Conservation (phyloP, 768 basidiomycete genomes). For the Rhodotorula taiwanensis region DNA sequence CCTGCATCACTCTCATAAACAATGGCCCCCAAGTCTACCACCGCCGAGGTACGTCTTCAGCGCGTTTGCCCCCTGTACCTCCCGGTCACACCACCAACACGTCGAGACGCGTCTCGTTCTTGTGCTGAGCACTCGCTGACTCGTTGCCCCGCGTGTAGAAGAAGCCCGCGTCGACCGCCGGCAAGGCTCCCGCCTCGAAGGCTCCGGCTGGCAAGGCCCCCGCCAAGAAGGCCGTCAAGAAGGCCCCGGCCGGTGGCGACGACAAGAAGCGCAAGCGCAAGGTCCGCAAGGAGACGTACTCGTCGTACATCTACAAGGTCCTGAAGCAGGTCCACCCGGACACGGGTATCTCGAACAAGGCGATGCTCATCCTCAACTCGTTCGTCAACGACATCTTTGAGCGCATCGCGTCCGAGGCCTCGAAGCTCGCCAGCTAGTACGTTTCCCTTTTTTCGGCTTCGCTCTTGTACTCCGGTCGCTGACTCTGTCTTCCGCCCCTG, state of each 20-base stretch:
- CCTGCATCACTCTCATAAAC: background rate
- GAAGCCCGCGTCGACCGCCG: constrained; percentile 52
- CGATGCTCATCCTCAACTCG: constrained; percentile 41
- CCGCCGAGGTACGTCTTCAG: constrained; percentile 17
- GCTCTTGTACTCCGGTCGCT: no score
- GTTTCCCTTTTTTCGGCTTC: no score
- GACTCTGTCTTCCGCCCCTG: no score
- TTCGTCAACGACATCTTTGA: constrained; percentile 47
- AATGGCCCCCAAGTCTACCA: constrained; percentile 33
- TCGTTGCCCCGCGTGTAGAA: constrained; percentile 3
- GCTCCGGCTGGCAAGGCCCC: constrained; percentile 37
- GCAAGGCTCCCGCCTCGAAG: constrained; percentile 49
- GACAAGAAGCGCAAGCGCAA: constrained; percentile 53
- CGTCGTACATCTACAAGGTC: constrained; percentile 43
- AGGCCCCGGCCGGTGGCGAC: constrained; percentile 28
- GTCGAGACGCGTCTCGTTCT: no score
- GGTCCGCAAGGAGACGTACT: constrained; percentile 78
- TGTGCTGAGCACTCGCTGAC: constrained; percentile 1
- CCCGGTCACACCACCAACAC: background rate
- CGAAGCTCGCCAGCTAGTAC: constrained; percentile 85
- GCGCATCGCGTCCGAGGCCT: constrained; percentile 51
- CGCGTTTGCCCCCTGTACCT: background rate
- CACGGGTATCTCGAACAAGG: constrained; percentile 92
- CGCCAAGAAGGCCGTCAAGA: constrained; percentile 41
- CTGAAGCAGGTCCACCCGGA: constrained; percentile 80